Evolutionary conservation across 106 monocot genomes (phyloP).

Genomic region (Platanthera guangdongensis): DNA sequence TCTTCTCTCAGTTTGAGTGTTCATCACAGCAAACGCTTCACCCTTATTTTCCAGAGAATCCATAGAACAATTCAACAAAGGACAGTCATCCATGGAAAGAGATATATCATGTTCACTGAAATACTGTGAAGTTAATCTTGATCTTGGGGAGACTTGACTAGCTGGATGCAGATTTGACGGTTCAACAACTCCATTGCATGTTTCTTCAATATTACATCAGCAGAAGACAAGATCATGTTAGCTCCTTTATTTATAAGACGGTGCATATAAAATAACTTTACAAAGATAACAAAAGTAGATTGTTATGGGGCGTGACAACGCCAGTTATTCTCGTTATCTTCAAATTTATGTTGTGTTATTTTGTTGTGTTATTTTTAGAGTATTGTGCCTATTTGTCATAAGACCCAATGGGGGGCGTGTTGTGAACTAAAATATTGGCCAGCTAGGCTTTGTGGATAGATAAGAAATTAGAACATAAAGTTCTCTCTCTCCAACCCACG

Average conservation of each 20-base stretch:
- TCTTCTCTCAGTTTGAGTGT: not conserved
- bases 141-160: slow-evolving; percentile 3
- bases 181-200: not conserved
- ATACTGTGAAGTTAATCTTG: not conserved
- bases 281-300: not conserved
- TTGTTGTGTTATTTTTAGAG: no score
- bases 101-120: not conserved
- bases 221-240: slow-evolving; percentile 6
- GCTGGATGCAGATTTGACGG: slow-evolving; percentile 9
- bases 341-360: no score
- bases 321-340: no score
- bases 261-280: not conserved
- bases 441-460: no score
- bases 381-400: no score
- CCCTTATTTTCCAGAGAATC: slow-evolving; percentile 2
- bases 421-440: no score
- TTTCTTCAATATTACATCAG: not conserved
- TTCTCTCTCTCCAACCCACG: no score
- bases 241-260: slow-evolving; percentile 3
- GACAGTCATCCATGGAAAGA: no score
- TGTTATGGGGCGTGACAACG: not conserved
- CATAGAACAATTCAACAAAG: not conserved
- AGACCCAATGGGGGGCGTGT: no score
- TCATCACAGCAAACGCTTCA: not conserved
- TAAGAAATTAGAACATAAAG: no score